Conservation (phyloP, 306 rosid species). For the Luffa acutangula region DNA sequence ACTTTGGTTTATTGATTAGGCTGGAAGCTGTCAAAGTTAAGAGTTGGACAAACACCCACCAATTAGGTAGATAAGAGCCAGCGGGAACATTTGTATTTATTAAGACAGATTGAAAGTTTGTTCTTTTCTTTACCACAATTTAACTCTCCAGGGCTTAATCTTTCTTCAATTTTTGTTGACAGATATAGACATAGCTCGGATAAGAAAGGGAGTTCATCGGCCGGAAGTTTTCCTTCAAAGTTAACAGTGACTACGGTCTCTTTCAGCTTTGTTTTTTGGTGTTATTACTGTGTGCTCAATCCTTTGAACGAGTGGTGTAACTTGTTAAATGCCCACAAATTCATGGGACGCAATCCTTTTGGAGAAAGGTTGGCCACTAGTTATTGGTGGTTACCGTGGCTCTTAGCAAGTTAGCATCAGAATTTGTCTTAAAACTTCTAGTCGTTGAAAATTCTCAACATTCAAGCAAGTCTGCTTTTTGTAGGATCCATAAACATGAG, state of each 20-base stretch:
- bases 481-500: background rate
- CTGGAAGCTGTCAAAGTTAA: background rate
- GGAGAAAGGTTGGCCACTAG: constrained; percentile 56
- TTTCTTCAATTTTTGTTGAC: background rate
- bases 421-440: constrained; percentile 21
- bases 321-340: constrained; percentile 26
- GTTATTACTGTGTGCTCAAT: constrained; percentile 14
- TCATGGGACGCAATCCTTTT: constrained; percentile 24
- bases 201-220: constrained; percentile 7
- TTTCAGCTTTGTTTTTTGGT: constrained; percentile 24
- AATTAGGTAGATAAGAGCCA: background rate
- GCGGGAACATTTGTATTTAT: constrained; percentile 7
- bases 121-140: background rate
- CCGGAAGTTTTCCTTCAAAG: background rate
- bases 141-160: background rate
- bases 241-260: constrained; percentile 3
- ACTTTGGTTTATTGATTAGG: background rate
- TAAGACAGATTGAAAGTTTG: background rate
- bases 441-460: constrained; percentile 16
- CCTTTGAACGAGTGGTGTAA: constrained; percentile 5
- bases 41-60: background rate
- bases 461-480: constrained; percentile 7
- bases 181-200: background rate
- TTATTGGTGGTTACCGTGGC: constrained; percentile 58
- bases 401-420: constrained; percentile 19